phyloP scores from a whole-genome alignment of 768 basidiomycete species.

The Mycena rebaudengoi region DNA sequence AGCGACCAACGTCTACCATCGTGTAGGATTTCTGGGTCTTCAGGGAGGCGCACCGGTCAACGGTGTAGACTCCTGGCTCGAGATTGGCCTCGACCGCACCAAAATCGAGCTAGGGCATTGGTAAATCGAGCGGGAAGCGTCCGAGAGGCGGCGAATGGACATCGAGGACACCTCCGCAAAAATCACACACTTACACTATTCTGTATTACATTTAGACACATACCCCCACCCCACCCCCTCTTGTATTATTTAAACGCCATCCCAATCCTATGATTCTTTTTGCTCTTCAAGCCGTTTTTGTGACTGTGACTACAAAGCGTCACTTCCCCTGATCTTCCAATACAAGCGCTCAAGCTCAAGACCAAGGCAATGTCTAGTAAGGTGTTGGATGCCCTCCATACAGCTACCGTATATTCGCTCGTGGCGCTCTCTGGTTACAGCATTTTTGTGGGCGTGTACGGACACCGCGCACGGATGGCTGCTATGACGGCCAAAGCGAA shows the following conservation, averaged over 20 bases:
- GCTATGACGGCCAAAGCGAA: slow-evolving; percentile 62
- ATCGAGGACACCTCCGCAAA: no score
- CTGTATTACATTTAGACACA: no score
- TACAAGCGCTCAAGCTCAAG: no score
- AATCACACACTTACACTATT: no score
- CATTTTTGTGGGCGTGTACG: slow-evolving; percentile 57
- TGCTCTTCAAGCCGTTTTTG: no score
- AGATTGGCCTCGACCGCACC: slow-evolving; percentile 57
- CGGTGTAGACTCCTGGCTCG: slow-evolving; percentile 58
- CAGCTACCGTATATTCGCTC: slow-evolving; percentile 62
- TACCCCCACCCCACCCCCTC: no score
- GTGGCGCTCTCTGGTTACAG: slow-evolving; percentile 62
- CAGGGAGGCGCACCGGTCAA: slow-evolving; percentile 40
- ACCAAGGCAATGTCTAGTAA: no score
- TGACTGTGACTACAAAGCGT: no score
- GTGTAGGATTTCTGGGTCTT: slow-evolving; percentile 74
- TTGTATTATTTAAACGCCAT: no score
- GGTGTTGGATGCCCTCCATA: slow-evolving; percentile 58
- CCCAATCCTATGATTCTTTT: no score
- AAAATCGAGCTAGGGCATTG: slow-evolving; percentile 70
- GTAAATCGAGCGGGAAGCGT: slow-evolving; percentile 48
- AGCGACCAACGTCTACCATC: slow-evolving; percentile 65
- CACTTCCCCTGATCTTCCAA: no score
- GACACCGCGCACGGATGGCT: slow-evolving; percentile 49
- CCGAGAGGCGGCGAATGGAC: no score